Evolutionary conservation across 805 yeast species (phyloP).

Genomic region (Cyberlindnera mrakii): DNA sequence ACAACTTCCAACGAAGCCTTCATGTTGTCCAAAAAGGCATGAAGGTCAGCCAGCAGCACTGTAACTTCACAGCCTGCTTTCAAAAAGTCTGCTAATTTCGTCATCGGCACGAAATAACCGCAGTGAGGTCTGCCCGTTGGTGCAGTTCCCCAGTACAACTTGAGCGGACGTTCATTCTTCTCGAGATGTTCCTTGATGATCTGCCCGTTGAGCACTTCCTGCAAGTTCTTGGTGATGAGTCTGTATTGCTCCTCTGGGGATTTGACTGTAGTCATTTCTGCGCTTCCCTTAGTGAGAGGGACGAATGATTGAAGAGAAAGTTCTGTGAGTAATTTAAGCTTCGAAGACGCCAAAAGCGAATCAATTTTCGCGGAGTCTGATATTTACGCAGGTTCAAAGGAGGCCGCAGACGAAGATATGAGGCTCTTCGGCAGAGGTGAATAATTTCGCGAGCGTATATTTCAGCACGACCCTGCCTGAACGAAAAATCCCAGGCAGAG

Average conservation of each 20-base stretch:
- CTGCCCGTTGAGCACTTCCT: constrained; percentile 85
- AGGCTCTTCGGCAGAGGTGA: too few species aligned
- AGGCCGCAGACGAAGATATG: too few species aligned
- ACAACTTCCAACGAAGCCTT: constrained; percentile 95
- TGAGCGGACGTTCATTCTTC: constrained; percentile 74
- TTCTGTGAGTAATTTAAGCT: too few species aligned
- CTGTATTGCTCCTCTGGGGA: constrained; percentile 62
- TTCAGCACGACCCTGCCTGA: too few species aligned
- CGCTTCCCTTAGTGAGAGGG: background rate
- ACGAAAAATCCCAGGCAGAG: too few species aligned
- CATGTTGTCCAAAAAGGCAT: constrained; percentile 96
- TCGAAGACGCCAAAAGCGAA: too few species aligned
- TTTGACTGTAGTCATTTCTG: constrained; percentile 16
- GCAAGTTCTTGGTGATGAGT: constrained; percentile 78
- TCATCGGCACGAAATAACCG: constrained; percentile 98
- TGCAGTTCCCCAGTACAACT: constrained; percentile 98
- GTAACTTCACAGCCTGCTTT: constrained; percentile 95
- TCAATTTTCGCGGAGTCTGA: too few species aligned
- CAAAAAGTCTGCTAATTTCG: constrained; percentile 89
- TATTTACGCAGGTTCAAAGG: too few species aligned
- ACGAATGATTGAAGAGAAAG: background rate
- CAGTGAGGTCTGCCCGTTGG: constrained; percentile 99
- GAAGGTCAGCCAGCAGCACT: constrained; percentile 89
- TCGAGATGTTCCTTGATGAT: constrained; percentile 81
- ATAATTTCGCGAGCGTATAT: too few species aligned